Conservation (phyloP, 495 filamentous ascomycete species). For the Penicillium longicatenatum region DNA sequence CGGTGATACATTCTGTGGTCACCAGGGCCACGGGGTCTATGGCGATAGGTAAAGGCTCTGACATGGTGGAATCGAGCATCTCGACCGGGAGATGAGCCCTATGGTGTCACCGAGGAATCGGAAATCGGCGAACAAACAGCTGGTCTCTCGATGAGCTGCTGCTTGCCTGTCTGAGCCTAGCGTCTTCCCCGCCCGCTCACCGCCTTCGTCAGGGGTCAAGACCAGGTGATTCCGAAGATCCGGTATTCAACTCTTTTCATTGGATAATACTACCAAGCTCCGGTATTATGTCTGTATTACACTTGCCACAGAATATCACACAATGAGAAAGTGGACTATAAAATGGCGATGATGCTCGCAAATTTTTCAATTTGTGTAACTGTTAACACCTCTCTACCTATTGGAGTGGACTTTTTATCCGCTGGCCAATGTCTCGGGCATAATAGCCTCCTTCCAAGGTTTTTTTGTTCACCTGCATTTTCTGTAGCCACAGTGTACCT, state of each 20-base stretch:
- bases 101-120: slow-evolving; percentile 23
- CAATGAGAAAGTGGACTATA: neutral
- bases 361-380: neutral
- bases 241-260: slow-evolving; percentile 9
- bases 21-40: slow-evolving; percentile 94
- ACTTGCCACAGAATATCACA: neutral
- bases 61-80: slow-evolving; percentile 36
- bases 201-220: slow-evolving; percentile 30
- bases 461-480: no score
- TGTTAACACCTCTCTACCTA: no score
- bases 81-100: slow-evolving; percentile 30
- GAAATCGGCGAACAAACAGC: slow-evolving; percentile 29
- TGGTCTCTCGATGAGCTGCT: slow-evolving; percentile 34
- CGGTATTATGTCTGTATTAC: neutral
- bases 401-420: no score
- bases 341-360: neutral
- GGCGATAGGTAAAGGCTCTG: slow-evolving; percentile 63
- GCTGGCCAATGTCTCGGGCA: no score
- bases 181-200: slow-evolving; percentile 28
- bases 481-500: no score
- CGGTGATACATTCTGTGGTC: slow-evolving; percentile 97
- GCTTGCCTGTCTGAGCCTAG: slow-evolving; percentile 29
- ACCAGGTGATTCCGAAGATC: neutral
- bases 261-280: neutral
- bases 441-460: no score